Evolutionary conservation across 257 asterid genomes (phyloP).

Genomic region (Solanum pimpinellifolium): DNA sequence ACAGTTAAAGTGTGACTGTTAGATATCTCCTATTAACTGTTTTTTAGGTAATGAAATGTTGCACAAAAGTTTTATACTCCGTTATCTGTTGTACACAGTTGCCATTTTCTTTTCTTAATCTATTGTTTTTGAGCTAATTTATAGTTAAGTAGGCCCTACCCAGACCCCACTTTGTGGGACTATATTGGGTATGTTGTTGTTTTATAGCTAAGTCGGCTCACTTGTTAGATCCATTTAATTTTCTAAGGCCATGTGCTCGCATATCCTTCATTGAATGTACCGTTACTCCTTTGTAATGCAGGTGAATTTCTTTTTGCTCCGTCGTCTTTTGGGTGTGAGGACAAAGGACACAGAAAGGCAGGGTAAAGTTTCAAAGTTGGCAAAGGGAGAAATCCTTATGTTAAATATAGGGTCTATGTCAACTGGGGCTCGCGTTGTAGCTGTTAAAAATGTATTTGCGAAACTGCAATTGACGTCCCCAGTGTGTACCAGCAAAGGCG

Average conservation of each 20-base stretch:
- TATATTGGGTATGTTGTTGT: background rate
- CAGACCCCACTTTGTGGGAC: background rate
- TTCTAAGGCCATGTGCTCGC: background rate
- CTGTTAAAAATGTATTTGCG: conserved; percentile 80
- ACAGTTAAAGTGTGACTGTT: background rate
- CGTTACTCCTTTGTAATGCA: conserved; percentile 7
- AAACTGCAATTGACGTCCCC: conserved; percentile 92
- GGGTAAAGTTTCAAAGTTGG: conserved; percentile 78
- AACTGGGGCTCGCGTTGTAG: conserved; percentile 88
- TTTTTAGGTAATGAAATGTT: background rate
- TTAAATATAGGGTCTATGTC: conserved; percentile 97
- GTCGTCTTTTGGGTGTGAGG: conserved; percentile 87
- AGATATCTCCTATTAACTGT: background rate
- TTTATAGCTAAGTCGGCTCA: background rate
- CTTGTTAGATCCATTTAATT: background rate
- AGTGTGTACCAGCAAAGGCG: conserved; percentile 93
- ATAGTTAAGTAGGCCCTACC: background rate
- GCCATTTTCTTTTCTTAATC: background rate
- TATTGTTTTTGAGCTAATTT: background rate
- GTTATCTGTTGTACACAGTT: background rate
- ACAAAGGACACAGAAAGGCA: conserved; percentile 88
- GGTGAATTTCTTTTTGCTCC: conserved; percentile 88
- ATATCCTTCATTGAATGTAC: background rate
- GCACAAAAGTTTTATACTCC: background rate
- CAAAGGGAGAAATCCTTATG: conserved; percentile 92